Evolutionary conservation across 371 early-diverging fungal genomes (phyloP).

Genomic region (Capillidium rhysosporum): DNA sequence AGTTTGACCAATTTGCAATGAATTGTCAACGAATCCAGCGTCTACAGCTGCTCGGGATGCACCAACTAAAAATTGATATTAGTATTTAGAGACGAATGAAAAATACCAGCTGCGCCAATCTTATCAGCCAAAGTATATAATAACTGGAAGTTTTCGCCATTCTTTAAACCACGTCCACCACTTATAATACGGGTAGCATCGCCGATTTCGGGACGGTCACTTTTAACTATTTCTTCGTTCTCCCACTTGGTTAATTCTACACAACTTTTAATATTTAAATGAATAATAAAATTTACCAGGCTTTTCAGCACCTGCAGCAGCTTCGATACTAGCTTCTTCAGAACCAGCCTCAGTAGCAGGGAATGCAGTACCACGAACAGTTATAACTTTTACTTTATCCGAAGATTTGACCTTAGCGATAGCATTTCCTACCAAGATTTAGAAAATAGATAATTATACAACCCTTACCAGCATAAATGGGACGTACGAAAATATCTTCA

Average conservation of each 20-base stretch:
- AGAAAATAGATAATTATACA: not conserved
- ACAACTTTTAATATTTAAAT: not conserved
- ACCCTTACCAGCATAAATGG: conserved; percentile 79
- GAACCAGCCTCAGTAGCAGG: conserved; percentile 33
- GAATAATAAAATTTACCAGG: conserved; percentile 4
- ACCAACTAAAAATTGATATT: conserved; percentile 39
- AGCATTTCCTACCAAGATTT: conserved; percentile 54
- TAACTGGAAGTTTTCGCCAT: conserved; percentile 83
- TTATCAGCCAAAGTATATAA: conserved; percentile 87
- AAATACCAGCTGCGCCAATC: conserved; percentile 76
- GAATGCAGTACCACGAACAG: conserved; percentile 87
- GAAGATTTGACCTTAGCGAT: conserved; percentile 83
- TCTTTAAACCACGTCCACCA: conserved; percentile 95
- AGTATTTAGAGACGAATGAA: not conserved
- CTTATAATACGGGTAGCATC: conserved; percentile 75
- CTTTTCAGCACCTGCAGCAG: conserved; percentile 39
- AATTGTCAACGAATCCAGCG: conserved; percentile 91
- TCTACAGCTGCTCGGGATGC: conserved; percentile 97
- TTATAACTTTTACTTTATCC: conserved; percentile 71
- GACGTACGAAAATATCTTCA: conserved; percentile 83
- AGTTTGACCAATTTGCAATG: conserved; percentile 94
- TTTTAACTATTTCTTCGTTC: conserved; percentile 77
- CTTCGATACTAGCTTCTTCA: conserved; percentile 32
- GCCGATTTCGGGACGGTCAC: conserved; percentile 86
- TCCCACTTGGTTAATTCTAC: conserved; percentile 54